These are phyloP conservation scores for Symbiodinium natans DNA, from an alignment of 73 alveolate genomes.

Conservation along the genomic window DNA sequence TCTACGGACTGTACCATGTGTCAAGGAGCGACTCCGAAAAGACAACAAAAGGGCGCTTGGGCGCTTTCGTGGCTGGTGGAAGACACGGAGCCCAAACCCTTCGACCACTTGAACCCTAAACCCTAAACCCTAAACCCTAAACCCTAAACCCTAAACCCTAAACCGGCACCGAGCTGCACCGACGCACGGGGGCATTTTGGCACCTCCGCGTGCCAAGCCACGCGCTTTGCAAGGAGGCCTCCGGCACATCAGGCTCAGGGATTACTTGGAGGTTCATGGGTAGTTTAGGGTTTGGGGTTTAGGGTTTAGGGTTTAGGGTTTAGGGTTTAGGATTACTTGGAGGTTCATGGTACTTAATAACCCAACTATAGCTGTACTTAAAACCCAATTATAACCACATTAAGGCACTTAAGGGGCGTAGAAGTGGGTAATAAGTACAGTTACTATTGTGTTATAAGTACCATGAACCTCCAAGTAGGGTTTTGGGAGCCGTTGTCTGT, in stretches of 20 bases:
- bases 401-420: too few relatives aligned
- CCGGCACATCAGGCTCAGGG: too few relatives aligned
- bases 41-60: too few relatives aligned
- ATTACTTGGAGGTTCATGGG: neutral
- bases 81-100: neutral
- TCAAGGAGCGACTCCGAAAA: too few relatives aligned
- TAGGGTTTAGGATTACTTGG: neutral
- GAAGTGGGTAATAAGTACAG: too few relatives aligned
- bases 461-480: too few relatives aligned
- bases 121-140: neutral
- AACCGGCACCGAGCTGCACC: neutral
- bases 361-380: too few relatives aligned
- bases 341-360: neutral
- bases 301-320: neutral
- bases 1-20: too few relatives aligned
- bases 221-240: neutral
- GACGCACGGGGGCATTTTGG: neutral
- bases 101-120: neutral
- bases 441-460: too few relatives aligned
- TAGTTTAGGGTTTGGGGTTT: neutral
- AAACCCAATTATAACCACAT: too few relatives aligned
- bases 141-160: neutral
- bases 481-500: too few relatives aligned
- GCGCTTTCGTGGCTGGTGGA: too few relatives aligned
- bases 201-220: conserved; percentile 3